These are phyloP conservation scores for Macrocystidia cucumis DNA, from an alignment of 1,284 basidiomycete genomes.

Conservation along the genomic window DNA sequence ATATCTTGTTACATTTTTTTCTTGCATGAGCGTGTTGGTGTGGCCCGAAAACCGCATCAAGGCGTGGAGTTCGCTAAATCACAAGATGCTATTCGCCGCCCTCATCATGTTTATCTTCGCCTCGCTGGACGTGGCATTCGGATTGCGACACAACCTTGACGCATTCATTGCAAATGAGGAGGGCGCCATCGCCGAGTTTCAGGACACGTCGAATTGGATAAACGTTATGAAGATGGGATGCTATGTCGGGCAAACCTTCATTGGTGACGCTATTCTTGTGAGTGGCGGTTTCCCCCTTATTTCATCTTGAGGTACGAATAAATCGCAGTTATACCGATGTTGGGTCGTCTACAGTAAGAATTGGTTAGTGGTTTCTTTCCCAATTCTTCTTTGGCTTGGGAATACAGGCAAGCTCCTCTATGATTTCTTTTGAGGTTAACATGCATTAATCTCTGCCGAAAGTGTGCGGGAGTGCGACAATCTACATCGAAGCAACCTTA, in stretches of 20 bases:
- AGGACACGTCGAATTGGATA: slow-evolving; percentile 24
- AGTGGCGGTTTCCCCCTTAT: slow-evolving; percentile 6
- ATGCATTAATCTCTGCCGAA: neutral
- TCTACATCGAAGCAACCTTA: slow-evolving; percentile 22
- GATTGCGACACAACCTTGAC: slow-evolving; percentile 28
- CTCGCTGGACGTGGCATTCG: slow-evolving; percentile 29
- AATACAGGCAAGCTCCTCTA: slow-evolving; percentile 18
- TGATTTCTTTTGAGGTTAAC: neutral
- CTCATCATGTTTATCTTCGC: slow-evolving; percentile 26
- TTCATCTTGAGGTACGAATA: neutral
- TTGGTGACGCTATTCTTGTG: slow-evolving; percentile 30
- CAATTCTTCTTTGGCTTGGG: slow-evolving; percentile 22
- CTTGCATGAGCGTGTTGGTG: slow-evolving; percentile 25
- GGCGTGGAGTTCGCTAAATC: slow-evolving; percentile 17
- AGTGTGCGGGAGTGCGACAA: slow-evolving; percentile 23
- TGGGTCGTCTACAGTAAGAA: slow-evolving; percentile 25
- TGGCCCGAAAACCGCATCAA: slow-evolving; percentile 22
- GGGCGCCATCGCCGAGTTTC: slow-evolving; percentile 22
- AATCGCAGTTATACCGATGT: slow-evolving; percentile 25
- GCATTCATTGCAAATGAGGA: slow-evolving; percentile 25
- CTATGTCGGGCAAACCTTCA: slow-evolving; percentile 28
- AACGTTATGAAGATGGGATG: slow-evolving; percentile 28
- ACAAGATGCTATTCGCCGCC: slow-evolving; percentile 27
- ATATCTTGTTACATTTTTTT: slow-evolving; percentile 27
- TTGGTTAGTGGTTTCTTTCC: slow-evolving; percentile 19